Conservation (phyloP, 352 stramenopile species). For the Pythium oligandrum region DNA sequence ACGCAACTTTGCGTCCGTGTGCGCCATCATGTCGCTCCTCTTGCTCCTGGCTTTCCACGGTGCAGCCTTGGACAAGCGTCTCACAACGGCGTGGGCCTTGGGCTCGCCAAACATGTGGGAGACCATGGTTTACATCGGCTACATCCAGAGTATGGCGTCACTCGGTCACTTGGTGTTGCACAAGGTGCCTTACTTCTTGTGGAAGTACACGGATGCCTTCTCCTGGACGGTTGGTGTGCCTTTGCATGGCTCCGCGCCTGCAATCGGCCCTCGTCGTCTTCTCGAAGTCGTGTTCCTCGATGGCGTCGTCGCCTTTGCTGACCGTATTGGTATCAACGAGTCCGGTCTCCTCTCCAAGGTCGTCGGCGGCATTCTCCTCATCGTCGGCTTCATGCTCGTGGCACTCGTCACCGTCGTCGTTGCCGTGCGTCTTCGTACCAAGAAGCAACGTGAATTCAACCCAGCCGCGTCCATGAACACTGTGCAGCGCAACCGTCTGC, state of each 20-base stretch:
- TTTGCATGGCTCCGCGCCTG: constrained; percentile 4
- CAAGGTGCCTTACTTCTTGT: constrained; percentile 17
- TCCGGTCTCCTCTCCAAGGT: constrained; percentile 11
- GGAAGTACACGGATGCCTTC: constrained; percentile 18
- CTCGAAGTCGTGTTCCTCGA: constrained; percentile 13
- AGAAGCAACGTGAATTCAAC: constrained; percentile 2
- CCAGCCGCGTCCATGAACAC: background rate
- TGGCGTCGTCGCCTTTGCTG: constrained; percentile 17
- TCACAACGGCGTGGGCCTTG: constrained; percentile 4
- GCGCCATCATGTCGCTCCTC: constrained; percentile 10
- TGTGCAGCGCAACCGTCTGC: background rate
- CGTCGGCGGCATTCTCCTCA: constrained; percentile 12
- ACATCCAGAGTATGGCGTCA: constrained; percentile 23
- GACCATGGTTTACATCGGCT: constrained; percentile 21
- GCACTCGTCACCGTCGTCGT: constrained; percentile 14
- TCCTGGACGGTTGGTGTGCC: constrained; percentile 23
- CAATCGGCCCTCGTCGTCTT: constrained; percentile 2
- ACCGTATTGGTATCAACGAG: constrained; percentile 22
- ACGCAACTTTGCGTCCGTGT: constrained; percentile 2
- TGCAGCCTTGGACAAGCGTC: constrained; percentile 11
- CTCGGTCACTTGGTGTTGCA: constrained; percentile 15
- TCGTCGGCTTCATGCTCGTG: constrained; percentile 17
- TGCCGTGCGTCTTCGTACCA: constrained; percentile 3
- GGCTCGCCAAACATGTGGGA: constrained; percentile 30
- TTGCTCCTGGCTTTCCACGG: constrained; percentile 16